Evolutionary conservation across 106 monocot genomes (phyloP), one percentile per base, ranked within the genome.

Genomic region (Apostasia shenzhenica): DNA sequence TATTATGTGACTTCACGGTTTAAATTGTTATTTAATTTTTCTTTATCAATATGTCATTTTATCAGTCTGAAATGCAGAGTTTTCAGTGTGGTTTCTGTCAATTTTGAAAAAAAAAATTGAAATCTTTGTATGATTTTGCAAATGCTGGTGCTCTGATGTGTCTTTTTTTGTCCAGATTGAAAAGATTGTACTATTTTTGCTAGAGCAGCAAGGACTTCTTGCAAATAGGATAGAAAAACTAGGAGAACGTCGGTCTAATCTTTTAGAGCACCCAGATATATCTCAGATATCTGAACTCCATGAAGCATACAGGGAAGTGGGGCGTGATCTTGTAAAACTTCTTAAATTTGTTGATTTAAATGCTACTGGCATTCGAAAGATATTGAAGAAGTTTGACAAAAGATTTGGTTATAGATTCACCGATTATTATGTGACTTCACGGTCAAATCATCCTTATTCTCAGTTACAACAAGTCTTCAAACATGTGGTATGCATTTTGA

Each of bases 391-490:
- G 57, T 92, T 97, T 61, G 95, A 97, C 69, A 97, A 97, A 61
- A 79, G 82, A 14, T 87, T 89, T 75, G 84, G 82, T n/a, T 89
- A 88, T 73, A 97, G 80, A 80, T 97, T 97, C 64, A 89, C 89
- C 1, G 89, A 97, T 79, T 89, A 92, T 59, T 97, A 92, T 81
- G 76, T 97, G 48, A 65, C 48, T 14, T 65, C 65, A 26, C 80
- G 95, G 46, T 77, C 89, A 69, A 97, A 89, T 63, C 95, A 97
- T 74, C 95, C 95, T 46, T 92, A 97, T 72, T 97, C 95, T 59
- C 95, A 92, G 76, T 79, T 97, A 12, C 89, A 97, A 49, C 95
- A 97, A 72, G 85, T 97, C 68, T 92, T 97, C 71, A 97, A 97
- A 71, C 95, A 97, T 81, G 95, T 97, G 92, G 95, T 97, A 97